phyloP scores from a whole-genome alignment of 1,284 basidiomycete species.

The Quambalaria eucalypti region DNA sequence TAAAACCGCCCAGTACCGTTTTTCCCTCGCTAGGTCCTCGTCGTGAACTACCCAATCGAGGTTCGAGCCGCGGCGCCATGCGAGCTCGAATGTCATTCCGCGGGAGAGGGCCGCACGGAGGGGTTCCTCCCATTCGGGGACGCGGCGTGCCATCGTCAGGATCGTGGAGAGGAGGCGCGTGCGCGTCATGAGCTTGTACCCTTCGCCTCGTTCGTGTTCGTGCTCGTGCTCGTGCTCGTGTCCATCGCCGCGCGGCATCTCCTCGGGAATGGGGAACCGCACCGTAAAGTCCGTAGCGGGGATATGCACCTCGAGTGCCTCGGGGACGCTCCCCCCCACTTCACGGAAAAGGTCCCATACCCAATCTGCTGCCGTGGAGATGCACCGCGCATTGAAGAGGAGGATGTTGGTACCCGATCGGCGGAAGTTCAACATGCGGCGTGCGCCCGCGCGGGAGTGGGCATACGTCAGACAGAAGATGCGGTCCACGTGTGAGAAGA shows the following conservation, averaged over 20 bases:
- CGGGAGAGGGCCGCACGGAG: slow-evolving; percentile 54
- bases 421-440: slow-evolving; percentile 51
- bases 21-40: slow-evolving; percentile 57
- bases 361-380: slow-evolving; percentile 69
- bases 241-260: slow-evolving; percentile 43
- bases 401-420: slow-evolving; percentile 63
- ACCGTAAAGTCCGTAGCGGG: slow-evolving; percentile 57
- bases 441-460: slow-evolving; percentile 49
- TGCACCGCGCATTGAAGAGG: slow-evolving; percentile 58
- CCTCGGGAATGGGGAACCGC: slow-evolving; percentile 58
- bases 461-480: slow-evolving; percentile 63
- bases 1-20: slow-evolving; percentile 63
- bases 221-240: slow-evolving; percentile 3
- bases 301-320: slow-evolving; percentile 51
- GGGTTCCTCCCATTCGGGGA: slow-evolving; percentile 59
- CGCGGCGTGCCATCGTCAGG: slow-evolving; percentile 52
- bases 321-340: slow-evolving; percentile 53
- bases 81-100: slow-evolving; percentile 62
- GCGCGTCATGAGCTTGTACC: slow-evolving; percentile 54
- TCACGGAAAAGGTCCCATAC: slow-evolving; percentile 68
- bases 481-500: slow-evolving; percentile 72
- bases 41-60: slow-evolving; percentile 73
- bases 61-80: slow-evolving; percentile 63
- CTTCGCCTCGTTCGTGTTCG: slow-evolving; percentile 23
- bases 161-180: slow-evolving; percentile 56